Percentiles rank a stretch among this genome's conserved stretches.
Conservation (phyloP, 1,139 yeast genomes). For the Pichia sp. region DNA sequence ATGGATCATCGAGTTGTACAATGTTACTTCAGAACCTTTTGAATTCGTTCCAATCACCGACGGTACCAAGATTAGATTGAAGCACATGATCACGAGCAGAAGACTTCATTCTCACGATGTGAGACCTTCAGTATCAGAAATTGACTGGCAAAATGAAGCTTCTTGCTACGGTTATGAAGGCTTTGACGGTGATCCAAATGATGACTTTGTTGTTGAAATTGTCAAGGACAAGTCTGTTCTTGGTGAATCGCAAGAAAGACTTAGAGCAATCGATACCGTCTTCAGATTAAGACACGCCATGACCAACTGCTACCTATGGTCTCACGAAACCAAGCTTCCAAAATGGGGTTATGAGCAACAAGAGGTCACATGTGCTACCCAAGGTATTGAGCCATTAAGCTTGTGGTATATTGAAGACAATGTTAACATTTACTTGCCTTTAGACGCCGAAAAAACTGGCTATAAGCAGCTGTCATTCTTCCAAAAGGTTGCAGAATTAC, state of each 20-base stretch:
- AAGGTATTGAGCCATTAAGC: slow-evolving; percentile 69
- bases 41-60: slow-evolving; percentile 60
- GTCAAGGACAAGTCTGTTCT: slow-evolving; percentile 53
- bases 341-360: slow-evolving; percentile 96
- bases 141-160: slow-evolving; percentile 95
- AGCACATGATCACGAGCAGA: slow-evolving; percentile 63
- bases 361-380: slow-evolving; percentile 89
- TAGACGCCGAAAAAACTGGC: slow-evolving; percentile 48
- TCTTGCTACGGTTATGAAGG: slow-evolving; percentile 90
- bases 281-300: slow-evolving; percentile 86
- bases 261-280: slow-evolving; percentile 77
- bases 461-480: slow-evolving; percentile 63
- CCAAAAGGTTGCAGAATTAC: slow-evolving; percentile 71
- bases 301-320: slow-evolving; percentile 85
- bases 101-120: slow-evolving; percentile 96
- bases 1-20: slow-evolving; percentile 75
- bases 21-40: slow-evolving; percentile 47
- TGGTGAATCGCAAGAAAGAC: slow-evolving; percentile 55
- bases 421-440: slow-evolving; percentile 43
- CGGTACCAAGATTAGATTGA: slow-evolving; percentile 76
- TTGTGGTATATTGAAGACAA: slow-evolving; percentile 90
- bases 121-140: slow-evolving; percentile 86
- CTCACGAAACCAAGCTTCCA: slow-evolving; percentile 82
- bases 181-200: slow-evolving; percentile 92
- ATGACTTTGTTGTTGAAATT: slow-evolving; percentile 88